A percentile compares a stretch with the other conserved stretches of the same genome.
Conservation (phyloP, 768 basidiomycete genomes). For the Sporobolomyces roseus region DNA sequence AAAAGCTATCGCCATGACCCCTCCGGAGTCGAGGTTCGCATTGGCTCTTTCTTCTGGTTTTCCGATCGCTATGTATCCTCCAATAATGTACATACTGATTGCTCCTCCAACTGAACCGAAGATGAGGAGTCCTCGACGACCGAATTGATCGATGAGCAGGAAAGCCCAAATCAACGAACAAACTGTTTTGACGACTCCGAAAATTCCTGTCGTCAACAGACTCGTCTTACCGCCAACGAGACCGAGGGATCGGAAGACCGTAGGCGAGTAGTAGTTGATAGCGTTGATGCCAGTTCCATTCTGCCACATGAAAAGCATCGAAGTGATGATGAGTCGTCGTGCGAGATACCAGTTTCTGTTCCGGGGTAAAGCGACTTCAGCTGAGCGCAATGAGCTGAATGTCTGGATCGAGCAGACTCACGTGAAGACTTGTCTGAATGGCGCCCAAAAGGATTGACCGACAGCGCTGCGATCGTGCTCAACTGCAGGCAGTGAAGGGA, state of each 20-base stretch:
- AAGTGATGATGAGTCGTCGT: conserved; percentile 44
- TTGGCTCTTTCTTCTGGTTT: conserved; percentile 43
- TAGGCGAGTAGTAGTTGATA: conserved; percentile 53
- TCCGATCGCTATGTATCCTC: conserved; percentile 53
- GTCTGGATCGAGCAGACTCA: too few species aligned
- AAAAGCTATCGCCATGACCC: conserved; percentile 45
- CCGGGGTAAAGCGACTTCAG: too few species aligned
- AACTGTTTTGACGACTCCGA: conserved; percentile 54
- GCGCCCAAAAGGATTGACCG: conserved; percentile 27
- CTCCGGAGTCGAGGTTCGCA: conserved; percentile 15
- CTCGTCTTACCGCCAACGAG: conserved; percentile 35
- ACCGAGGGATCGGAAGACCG: conserved; percentile 54
- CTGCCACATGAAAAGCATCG: conserved; percentile 24
- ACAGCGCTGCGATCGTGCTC: conserved; percentile 32
- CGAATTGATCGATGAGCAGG: conserved; percentile 53
- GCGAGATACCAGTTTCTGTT: conserved; percentile 21
- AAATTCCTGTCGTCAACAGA: conserved; percentile 51
- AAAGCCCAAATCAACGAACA: conserved; percentile 47
- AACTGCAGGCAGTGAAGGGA: conserved; percentile 1
- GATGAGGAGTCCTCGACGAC: conserved; percentile 52
- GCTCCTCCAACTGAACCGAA: conserved; percentile 52
- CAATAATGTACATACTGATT: conserved; percentile 54
- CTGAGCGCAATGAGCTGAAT: too few species aligned
- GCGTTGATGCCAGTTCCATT: conserved; percentile 46
- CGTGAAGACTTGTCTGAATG: conserved; percentile 29